Evolutionary conservation across 78 protist genomes (phyloP), one percentile per base, ranked within the genome.

Genomic region (Reticulomyxa filosa): DNA sequence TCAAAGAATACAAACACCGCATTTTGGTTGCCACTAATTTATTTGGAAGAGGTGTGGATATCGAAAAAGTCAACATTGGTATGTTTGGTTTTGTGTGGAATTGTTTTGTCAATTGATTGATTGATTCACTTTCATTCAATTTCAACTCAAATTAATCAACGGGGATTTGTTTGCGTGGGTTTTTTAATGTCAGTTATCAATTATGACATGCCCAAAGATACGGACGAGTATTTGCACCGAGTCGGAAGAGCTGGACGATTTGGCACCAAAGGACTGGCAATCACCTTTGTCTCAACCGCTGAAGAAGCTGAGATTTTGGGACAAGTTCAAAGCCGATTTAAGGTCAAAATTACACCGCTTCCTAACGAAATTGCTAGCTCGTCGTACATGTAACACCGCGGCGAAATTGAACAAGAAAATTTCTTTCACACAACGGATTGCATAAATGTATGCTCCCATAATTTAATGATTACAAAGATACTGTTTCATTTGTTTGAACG

Each of bases 231-330:
- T 33, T 10, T 55, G 32, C 59, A 55, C 11, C 8, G 59, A 8
- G 94, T 94, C 4, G 97, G 97, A 27, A 83, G 99, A 42, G 92
- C 99, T 10, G 99, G 99, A n/a, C 84, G 99, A 20, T 97, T 95
- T 36, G 98, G 96, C 51, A 97, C 98, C 70, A 89, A 88, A 68
- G 99, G 99, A 37, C 81, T 94, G 2, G 96, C 99, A 37, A 83
- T 97, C 67, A 86, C 94, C 23, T 93, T 95, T 52, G 68, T 87
- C 35, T 46, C 94, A 2, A 4, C 85, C 4, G 39, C 27, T 3
- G 93, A 62, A 25, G 96, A 89, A 62, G 38, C 29, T 5, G 57
- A 69, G 35, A 27, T 87, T 2, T 73, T 93, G 37, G 59, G 69
- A 53, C 35, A 71, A 38, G 87, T 95, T 23, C 99, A 95, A 74